A percentile compares a stretch with the other conserved stretches of the same genome.
Evolutionary conservation across 164 flowering plant species (phyloP).

Genomic region (Saururus chinensis): DNA sequence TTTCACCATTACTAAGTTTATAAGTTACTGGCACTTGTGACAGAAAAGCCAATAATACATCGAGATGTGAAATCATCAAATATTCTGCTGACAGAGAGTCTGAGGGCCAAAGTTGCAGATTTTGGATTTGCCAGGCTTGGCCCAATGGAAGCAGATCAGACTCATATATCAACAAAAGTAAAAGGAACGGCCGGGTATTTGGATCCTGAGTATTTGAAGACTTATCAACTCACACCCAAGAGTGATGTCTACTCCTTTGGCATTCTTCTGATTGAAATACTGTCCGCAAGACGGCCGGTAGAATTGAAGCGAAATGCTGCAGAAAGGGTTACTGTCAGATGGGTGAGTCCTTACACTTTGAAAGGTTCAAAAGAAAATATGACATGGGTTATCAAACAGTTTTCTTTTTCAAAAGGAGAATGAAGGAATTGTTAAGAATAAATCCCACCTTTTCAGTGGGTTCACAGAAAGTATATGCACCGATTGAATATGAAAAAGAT

Average conservation of each 20-base stretch:
- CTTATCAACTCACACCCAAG: conserved; percentile 76
- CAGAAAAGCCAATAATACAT: conserved; percentile 92
- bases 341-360: conserved; percentile 44
- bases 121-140: conserved; percentile 93
- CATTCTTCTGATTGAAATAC: conserved; percentile 65
- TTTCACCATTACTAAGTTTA: no score
- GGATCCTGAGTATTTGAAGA: conserved; percentile 91
- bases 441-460: no score
- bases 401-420: no score
- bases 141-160: conserved; percentile 53
- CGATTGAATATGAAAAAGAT: no score
- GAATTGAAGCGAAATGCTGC: conserved; percentile 46
- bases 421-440: no score
- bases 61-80: conserved; percentile 96
- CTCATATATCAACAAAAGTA: conserved; percentile 79
- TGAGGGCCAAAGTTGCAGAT: conserved; percentile 92
- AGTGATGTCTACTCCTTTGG: conserved; percentile 98
- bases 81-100: conserved; percentile 77
- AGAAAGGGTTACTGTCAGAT: conserved; percentile 74
- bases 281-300: conserved; percentile 89
- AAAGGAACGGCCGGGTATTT: conserved; percentile 96
- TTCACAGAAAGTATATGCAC: no score
- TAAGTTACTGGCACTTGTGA: background rate
- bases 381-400: no score
- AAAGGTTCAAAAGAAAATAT: no score